Conservation (phyloP, 164 flowering plant species). For the Chloranthus sessilifolius region DNA sequence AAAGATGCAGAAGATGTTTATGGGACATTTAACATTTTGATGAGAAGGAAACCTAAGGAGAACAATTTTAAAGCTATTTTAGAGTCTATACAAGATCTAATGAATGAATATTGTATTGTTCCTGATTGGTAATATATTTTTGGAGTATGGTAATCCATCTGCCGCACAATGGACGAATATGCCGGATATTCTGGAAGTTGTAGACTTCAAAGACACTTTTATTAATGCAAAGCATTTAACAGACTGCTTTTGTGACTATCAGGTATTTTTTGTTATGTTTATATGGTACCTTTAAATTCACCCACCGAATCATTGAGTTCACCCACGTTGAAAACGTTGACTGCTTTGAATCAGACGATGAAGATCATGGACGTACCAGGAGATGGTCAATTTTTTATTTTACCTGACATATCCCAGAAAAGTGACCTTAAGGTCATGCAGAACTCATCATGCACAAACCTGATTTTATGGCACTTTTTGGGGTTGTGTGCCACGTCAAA, state of each 20-base stretch:
- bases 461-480: no score
- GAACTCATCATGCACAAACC: no score
- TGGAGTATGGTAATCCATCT: slow-evolving; percentile 98
- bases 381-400: no score
- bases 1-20: slow-evolving; percentile 86
- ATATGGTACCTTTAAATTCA: no score
- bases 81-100: slow-evolving; percentile 96
- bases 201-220: slow-evolving; percentile 95
- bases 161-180: slow-evolving; percentile 97
- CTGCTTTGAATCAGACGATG: no score
- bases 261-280: slow-evolving; percentile 38
- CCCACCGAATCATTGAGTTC: no score
- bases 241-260: slow-evolving; percentile 60
- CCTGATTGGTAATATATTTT: slow-evolving; percentile 92
- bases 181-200: slow-evolving; percentile 81
- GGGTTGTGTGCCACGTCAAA: no score
- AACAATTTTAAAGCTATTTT: slow-evolving; percentile 97
- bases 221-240: slow-evolving; percentile 77
- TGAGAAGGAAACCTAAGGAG: slow-evolving; percentile 99
- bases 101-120: slow-evolving; percentile 98
- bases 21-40: slow-evolving; percentile 79
- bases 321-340: no score
- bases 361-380: no score
- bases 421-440: no score
- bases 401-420: no score